A percentile compares a stretch with the other conserved stretches of the same genome.
These are phyloP conservation scores for Penicillium sp. DNA, from an alignment of 2,329 filamentous ascomycete species.

Conservation along the genomic window DNA sequence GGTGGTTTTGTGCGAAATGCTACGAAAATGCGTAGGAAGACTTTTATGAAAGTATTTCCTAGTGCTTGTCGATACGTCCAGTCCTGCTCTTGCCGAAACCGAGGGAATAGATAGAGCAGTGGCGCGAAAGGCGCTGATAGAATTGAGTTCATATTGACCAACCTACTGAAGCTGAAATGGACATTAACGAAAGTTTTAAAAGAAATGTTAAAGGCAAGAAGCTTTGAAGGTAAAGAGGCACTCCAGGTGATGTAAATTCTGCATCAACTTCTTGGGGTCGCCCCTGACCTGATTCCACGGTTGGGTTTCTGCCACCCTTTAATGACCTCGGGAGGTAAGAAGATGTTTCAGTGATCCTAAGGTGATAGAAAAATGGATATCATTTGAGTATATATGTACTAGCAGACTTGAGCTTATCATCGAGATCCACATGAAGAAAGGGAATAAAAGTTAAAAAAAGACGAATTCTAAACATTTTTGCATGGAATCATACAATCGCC, in stretches of 20 bases:
- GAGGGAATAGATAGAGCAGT: slow-evolving; percentile 1
- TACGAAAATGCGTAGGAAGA: slow-evolving; percentile 8
- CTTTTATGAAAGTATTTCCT: slow-evolving; percentile 2
- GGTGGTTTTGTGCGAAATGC: slow-evolving; percentile 10
- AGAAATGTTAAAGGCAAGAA: neutral
- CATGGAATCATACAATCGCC: slow-evolving; percentile 18
- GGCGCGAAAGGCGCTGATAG: neutral
- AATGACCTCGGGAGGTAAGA: neutral
- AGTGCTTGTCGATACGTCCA: slow-evolving; percentile 16
- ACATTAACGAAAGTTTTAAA: neutral
- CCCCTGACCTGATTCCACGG: neutral
- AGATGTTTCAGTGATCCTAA: neutral
- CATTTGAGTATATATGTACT: neutral
- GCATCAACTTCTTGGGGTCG: neutral
- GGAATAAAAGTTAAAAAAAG: slow-evolving; percentile 5
- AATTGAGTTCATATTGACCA: neutral
- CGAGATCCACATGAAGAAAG: slow-evolving; percentile 1
- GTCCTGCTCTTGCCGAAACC: slow-evolving; percentile 7
- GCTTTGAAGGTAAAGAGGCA: neutral
- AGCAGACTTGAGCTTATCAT: neutral
- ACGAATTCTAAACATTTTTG: slow-evolving; percentile 10
- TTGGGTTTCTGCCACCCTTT: neutral
- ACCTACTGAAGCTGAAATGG: neutral
- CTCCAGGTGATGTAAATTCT: slow-evolving; percentile 2
- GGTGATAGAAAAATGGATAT: neutral